Conservation (phyloP, 305 asterid genomes). For the Fraxinus sp. region DNA sequence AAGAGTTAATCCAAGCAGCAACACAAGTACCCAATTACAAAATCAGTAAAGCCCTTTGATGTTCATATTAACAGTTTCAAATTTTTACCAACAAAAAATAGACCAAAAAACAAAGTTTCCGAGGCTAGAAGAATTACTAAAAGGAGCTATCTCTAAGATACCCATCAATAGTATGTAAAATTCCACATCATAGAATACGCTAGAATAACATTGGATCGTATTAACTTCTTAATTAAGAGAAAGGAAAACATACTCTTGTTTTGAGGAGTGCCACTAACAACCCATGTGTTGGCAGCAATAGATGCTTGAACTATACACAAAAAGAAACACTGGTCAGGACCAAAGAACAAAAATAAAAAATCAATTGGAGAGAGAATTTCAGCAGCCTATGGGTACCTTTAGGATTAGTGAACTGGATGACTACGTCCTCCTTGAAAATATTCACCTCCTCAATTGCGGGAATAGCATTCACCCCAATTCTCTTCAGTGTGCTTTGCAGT, state of each 20-base stretch:
- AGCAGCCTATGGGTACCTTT: slow-evolving; percentile 39
- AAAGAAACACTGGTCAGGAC: not conserved
- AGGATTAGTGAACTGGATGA: slow-evolving; percentile 69
- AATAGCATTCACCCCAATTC: slow-evolving; percentile 78
- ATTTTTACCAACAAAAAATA: not conserved
- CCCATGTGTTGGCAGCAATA: slow-evolving; percentile 88
- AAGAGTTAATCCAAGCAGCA: too few species aligned
- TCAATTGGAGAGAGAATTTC: not conserved
- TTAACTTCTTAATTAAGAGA: not conserved
- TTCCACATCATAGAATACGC: not conserved
- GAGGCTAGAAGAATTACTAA: not conserved
- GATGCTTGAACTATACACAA: slow-evolving; percentile 73
- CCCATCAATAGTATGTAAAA: not conserved
- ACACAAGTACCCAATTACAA: too few species aligned
- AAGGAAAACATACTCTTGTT: slow-evolving; percentile 58
- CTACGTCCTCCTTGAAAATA: slow-evolving; percentile 83
- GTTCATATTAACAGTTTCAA: too few species aligned
- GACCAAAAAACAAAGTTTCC: not conserved
- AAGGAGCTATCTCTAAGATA: not conserved
- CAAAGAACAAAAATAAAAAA: not conserved
- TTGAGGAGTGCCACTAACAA: slow-evolving; percentile 83
- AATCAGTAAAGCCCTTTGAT: too few species aligned
- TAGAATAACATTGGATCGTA: not conserved
- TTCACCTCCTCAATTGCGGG: slow-evolving; percentile 85
- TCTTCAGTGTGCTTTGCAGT: slow-evolving; percentile 79